These are phyloP conservation scores for Ilex paraguariensis DNA, from an alignment of 305 asterid genomes.

Conservation along the genomic window DNA sequence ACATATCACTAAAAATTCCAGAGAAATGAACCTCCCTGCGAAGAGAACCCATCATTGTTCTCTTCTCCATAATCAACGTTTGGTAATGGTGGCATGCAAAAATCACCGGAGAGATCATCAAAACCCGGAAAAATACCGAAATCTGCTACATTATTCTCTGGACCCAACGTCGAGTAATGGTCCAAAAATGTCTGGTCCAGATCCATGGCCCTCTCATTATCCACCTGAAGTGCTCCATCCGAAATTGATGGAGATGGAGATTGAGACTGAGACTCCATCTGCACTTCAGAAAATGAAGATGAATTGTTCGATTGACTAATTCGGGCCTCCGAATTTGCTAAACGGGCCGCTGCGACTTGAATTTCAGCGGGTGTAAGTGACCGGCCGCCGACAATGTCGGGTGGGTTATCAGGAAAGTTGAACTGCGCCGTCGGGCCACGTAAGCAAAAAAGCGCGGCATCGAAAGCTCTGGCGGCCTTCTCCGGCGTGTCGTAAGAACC, in stretches of 20 bases:
- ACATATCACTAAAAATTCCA: slow-evolving; percentile 16
- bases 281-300: slow-evolving; percentile 5
- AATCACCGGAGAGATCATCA: slow-evolving; percentile 11
- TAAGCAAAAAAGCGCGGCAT: slow-evolving; percentile 55
- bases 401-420: slow-evolving; percentile 55
- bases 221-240: slow-evolving; percentile 11
- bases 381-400: slow-evolving; percentile 27
- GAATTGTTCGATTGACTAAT: slow-evolving; percentile 7
- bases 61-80: slow-evolving; percentile 15
- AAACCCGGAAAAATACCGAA: slow-evolving; percentile 21
- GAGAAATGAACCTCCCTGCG: slow-evolving; percentile 19
- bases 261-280: slow-evolving; percentile 23
- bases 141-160: slow-evolving; percentile 2
- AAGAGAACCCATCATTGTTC: slow-evolving; percentile 7
- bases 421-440: slow-evolving; percentile 48
- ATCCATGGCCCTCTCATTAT: slow-evolving; percentile 10
- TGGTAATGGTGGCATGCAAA: slow-evolving; percentile 5
- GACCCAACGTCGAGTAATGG: slow-evolving; percentile 21
- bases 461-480: slow-evolving; percentile 62
- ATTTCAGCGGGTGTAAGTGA: slow-evolving; percentile 28
- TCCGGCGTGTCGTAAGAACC: slow-evolving; percentile 56
- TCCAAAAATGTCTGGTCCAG: slow-evolving; percentile 32
- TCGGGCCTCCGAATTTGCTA: slow-evolving; percentile 18
- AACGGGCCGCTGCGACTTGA: slow-evolving; percentile 39
- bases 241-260: not conserved